These are phyloP conservation scores for Glomus cerebriforme DNA, from an alignment of 192 early-diverging fungal genomes.

Conservation along the genomic window DNA sequence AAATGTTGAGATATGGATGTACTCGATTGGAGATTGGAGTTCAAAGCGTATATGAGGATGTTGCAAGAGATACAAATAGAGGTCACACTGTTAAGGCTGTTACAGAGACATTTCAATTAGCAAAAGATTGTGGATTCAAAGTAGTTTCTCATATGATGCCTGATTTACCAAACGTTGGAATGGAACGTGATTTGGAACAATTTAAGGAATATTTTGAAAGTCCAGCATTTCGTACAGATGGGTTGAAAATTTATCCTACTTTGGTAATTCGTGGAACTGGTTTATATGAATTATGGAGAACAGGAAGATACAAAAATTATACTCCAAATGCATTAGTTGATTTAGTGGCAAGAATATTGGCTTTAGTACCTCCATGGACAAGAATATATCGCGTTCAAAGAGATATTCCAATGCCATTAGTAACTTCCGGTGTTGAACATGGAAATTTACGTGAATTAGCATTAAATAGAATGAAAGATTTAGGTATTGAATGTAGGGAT, in stretches of 20 bases:
- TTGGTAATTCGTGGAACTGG: slow-evolving; percentile 98
- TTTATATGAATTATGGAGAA: slow-evolving; percentile 98
- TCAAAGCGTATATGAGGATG: slow-evolving; percentile 99
- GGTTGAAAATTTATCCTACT: slow-evolving; percentile 97
- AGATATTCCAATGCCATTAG: slow-evolving; percentile 99
- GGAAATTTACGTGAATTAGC: slow-evolving; percentile 97
- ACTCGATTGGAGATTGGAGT: slow-evolving; percentile 98
- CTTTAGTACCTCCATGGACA: slow-evolving; percentile 98
- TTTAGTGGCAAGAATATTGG: slow-evolving; percentile 91
- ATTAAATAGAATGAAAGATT: slow-evolving; percentile 92
- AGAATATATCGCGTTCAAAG: slow-evolving; percentile 94
- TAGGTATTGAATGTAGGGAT: slow-evolving; percentile 95
- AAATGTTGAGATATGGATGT: slow-evolving; percentile 99
- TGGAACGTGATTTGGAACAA: slow-evolving; percentile 99
- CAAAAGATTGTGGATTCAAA: slow-evolving; percentile 99
- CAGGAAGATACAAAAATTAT: slow-evolving; percentile 97
- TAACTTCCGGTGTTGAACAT: slow-evolving; percentile 97
- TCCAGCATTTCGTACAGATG: slow-evolving; percentile 97
- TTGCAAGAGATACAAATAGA: slow-evolving; percentile 96
- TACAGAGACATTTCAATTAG: slow-evolving; percentile 95
- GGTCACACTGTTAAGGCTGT: slow-evolving; percentile 99
- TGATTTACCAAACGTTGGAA: slow-evolving; percentile 98
- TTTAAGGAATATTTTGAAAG: slow-evolving; percentile 99
- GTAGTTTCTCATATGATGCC: slow-evolving; percentile 99
- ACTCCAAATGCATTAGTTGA: slow-evolving; percentile 95